These are phyloP conservation scores for Effrenium voratum DNA, from an alignment of 73 alveolate species.

Conservation along the genomic window DNA sequence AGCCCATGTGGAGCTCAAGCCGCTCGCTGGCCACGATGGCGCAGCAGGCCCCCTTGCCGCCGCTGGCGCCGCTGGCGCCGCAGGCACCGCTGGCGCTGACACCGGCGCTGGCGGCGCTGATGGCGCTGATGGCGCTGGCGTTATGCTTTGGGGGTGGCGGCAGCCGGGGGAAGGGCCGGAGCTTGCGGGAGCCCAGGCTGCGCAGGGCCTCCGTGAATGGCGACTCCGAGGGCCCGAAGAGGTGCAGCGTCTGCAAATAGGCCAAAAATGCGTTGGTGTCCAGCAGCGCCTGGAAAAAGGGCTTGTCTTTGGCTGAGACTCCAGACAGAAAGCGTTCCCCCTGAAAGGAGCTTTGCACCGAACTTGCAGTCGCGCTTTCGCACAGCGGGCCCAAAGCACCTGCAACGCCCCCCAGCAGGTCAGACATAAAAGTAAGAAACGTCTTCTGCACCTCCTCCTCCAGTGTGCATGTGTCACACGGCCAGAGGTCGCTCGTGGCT, in stretches of 20 bases:
- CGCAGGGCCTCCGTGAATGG: conserved; percentile 82
- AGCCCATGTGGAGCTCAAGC: no score
- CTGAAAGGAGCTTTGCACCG: conserved; percentile 61
- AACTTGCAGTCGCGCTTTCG: conserved; percentile 75
- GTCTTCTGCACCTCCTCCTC: conserved; percentile 7
- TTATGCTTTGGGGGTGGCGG: no score
- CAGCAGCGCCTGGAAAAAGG: conserved; percentile 65
- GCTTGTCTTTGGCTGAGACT: conserved; percentile 39
- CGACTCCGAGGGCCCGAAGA: conserved; percentile 44
- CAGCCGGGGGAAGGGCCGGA: no score
- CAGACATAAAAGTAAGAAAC: conserved; percentile 57
- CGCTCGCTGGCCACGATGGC: no score
- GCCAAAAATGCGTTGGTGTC: conserved; percentile 80
- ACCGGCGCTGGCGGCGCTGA: no score
- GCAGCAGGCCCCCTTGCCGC: no score
- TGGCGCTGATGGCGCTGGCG: no score
- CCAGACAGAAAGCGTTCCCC: conserved; percentile 51
- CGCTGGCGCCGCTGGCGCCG: no score
- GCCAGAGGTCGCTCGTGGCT: not conserved
- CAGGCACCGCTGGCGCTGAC: no score
- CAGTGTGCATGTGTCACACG: not conserved
- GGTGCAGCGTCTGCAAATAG: conserved; percentile 71
- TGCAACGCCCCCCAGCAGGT: conserved; percentile 61
- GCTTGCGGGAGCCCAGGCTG: not conserved
- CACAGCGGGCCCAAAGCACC: conserved; percentile 64